Evolutionary conservation across 331 rosid genomes (phyloP).

Genomic region (Quercus tomentella): DNA sequence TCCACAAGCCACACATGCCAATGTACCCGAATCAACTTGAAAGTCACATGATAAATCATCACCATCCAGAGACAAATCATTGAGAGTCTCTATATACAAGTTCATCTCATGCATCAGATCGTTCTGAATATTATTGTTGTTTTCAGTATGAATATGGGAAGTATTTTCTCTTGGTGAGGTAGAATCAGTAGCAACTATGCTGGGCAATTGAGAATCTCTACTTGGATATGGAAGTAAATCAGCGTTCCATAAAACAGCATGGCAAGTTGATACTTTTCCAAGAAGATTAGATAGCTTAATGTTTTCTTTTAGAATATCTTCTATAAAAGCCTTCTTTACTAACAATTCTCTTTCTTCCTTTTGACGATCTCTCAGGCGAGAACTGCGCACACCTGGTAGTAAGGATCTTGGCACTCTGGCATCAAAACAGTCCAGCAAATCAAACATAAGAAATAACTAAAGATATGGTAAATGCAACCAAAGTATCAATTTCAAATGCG

Average conservation of each 20-base stretch:
- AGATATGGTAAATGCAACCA: slow-evolving; percentile 8
- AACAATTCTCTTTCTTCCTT: slow-evolving; percentile 84
- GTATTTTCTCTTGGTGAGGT: slow-evolving; percentile 30
- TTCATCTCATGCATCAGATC: slow-evolving; percentile 66
- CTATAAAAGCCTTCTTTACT: slow-evolving; percentile 84
- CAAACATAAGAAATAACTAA: slow-evolving; percentile 28
- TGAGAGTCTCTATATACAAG: slow-evolving; percentile 64
- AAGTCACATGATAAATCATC: slow-evolving; percentile 86
- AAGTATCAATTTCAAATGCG: slow-evolving; percentile 1
- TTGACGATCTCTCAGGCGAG: slow-evolving; percentile 84
- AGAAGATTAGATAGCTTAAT: slow-evolving; percentile 53
- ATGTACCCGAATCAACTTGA: slow-evolving; percentile 93
- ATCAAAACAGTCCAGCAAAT: slow-evolving; percentile 31
- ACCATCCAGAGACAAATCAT: slow-evolving; percentile 53
- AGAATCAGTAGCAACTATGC: slow-evolving; percentile 40
- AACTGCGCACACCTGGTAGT: slow-evolving; percentile 90
- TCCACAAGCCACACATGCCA: slow-evolving; percentile 97
- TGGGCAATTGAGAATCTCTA: slow-evolving; percentile 50
- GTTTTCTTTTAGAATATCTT: slow-evolving; percentile 80
- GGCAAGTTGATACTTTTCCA: slow-evolving; percentile 54
- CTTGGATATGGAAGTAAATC: slow-evolving; percentile 65
- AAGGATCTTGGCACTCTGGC: slow-evolving; percentile 84
- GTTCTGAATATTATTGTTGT: slow-evolving; percentile 25
- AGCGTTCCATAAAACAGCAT: slow-evolving; percentile 81
- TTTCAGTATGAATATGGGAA: slow-evolving; percentile 35